These are phyloP conservation scores for Coniosporium apollinis DNA, from an alignment of 495 filamentous ascomycete species.

Conservation along the genomic window DNA sequence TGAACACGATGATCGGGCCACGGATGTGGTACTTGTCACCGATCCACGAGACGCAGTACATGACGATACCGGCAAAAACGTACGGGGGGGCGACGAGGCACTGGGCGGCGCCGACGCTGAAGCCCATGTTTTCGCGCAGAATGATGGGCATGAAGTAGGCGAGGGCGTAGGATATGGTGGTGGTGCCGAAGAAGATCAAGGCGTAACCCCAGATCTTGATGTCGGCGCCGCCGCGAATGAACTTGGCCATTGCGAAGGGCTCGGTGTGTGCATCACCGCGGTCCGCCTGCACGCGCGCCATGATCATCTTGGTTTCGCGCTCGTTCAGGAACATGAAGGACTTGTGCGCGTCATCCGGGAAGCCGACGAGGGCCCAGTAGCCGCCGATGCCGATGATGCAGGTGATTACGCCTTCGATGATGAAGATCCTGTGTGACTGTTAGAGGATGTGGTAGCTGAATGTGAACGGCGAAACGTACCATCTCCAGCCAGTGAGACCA, in stretches of 20 bases:
- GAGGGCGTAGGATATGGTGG: conserved; percentile 44
- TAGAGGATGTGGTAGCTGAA: no score
- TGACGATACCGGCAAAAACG: conserved; percentile 40
- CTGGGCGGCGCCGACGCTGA: conserved; percentile 36
- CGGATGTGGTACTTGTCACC: conserved; percentile 41
- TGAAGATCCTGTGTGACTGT: conserved; percentile 32
- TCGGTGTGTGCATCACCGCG: conserved; percentile 20
- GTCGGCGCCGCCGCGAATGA: conserved; percentile 18
- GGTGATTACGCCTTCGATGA: conserved; percentile 25
- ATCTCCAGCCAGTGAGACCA: conserved; percentile 34
- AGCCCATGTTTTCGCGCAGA: conserved; percentile 39
- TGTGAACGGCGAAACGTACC: no score
- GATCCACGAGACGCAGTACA: conserved; percentile 34
- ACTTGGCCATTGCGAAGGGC: conserved; percentile 20
- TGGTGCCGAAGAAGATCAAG: conserved; percentile 40
- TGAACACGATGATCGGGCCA: conserved; percentile 39
- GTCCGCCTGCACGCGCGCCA: conserved; percentile 24
- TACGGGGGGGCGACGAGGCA: conserved; percentile 50
- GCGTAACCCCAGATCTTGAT: conserved; percentile 34
- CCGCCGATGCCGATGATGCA: conserved; percentile 20
- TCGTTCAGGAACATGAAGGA: conserved; percentile 17
- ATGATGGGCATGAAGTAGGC: conserved; percentile 55
- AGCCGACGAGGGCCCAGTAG: conserved; percentile 17
- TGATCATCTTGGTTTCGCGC: conserved; percentile 23
- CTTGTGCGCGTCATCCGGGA: conserved; percentile 18